phyloP scores from a whole-genome alignment of 192 early-diverging fungal genomes.

The Coemansia sp. region DNA sequence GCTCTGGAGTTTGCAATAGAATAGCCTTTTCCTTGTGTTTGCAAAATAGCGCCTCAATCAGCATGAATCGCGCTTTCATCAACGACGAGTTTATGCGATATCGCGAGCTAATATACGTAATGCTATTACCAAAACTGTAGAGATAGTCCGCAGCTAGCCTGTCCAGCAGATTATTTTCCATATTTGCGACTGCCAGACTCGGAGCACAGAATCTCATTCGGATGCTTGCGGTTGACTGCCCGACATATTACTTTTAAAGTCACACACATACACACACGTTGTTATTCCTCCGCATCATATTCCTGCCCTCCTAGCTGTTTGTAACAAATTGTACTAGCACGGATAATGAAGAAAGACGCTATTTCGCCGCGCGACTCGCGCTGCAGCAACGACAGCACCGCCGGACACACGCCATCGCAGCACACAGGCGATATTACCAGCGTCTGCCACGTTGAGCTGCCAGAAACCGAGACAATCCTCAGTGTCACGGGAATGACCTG shows the following conservation, averaged over 20 bases:
- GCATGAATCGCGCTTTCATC: neutral
- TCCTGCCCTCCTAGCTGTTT: too few relatives aligned
- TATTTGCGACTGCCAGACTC: too few relatives aligned
- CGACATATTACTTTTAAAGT: neutral
- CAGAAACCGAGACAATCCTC: conserved; percentile 47
- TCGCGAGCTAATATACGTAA: neutral
- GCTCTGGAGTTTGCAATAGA: too few relatives aligned
- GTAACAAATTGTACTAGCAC: too few relatives aligned
- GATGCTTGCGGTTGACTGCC: neutral
- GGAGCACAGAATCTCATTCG: too few relatives aligned
- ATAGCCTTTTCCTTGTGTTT: neutral
- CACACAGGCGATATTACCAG: neutral
- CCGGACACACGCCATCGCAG: conserved; percentile 13
- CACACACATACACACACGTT: neutral
- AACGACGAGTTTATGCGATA: neutral
- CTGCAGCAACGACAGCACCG: conserved; percentile 19
- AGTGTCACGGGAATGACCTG: conserved; percentile 84
- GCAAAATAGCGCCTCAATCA: neutral
- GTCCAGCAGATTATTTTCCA: neutral
- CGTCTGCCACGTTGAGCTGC: conserved; percentile 18
- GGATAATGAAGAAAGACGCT: too few relatives aligned
- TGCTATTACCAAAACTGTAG: neutral
- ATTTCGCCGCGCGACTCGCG: neutral
- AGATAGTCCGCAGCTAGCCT: neutral
- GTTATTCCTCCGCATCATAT: too few relatives aligned